These are phyloP conservation scores for Yarrowia sp. DNA, from an alignment of 805 yeast species.

Conservation along the genomic window DNA sequence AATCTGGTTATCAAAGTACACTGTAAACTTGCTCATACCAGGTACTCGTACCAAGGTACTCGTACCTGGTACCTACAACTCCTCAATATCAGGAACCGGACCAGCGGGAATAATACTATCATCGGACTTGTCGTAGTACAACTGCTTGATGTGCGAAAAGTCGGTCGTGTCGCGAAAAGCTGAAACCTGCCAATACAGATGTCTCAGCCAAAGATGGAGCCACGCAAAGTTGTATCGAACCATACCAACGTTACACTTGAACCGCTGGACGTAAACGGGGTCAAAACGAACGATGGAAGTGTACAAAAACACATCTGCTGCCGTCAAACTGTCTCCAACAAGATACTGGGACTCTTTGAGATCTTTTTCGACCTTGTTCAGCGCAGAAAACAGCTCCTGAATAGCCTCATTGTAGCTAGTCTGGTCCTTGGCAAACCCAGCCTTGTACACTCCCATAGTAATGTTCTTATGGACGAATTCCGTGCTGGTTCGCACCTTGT, in stretches of 20 bases:
- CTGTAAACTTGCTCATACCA: too few relatives aligned
- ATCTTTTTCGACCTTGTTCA: constrained; percentile 66
- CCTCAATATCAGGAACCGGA: background rate
- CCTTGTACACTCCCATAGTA: constrained; percentile 88
- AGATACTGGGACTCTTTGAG: constrained; percentile 49
- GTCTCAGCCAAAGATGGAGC: constrained; percentile 73
- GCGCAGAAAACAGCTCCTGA: constrained; percentile 54
- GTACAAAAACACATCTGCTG: constrained; percentile 83
- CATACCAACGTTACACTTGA: constrained; percentile 83
- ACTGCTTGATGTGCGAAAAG: constrained; percentile 79
- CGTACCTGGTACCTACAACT: too few relatives aligned
- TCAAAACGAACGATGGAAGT: constrained; percentile 89
- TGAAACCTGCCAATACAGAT: constrained; percentile 69
- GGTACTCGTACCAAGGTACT: too few relatives aligned
- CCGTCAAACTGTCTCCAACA: constrained; percentile 67
- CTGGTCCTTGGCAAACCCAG: constrained; percentile 84
- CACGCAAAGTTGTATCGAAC: constrained; percentile 76
- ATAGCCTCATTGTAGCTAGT: constrained; percentile 74
- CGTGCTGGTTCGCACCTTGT: constrained; percentile 45
- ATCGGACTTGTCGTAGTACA: background rate
- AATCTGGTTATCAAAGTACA: too few relatives aligned
- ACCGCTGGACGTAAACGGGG: constrained; percentile 90
- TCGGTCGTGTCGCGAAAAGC: constrained; percentile 75
- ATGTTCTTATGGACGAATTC: constrained; percentile 77
- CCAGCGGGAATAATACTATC: background rate